phyloP scores from a whole-genome alignment of 306 rosid species.

The Comarum palustre region DNA sequence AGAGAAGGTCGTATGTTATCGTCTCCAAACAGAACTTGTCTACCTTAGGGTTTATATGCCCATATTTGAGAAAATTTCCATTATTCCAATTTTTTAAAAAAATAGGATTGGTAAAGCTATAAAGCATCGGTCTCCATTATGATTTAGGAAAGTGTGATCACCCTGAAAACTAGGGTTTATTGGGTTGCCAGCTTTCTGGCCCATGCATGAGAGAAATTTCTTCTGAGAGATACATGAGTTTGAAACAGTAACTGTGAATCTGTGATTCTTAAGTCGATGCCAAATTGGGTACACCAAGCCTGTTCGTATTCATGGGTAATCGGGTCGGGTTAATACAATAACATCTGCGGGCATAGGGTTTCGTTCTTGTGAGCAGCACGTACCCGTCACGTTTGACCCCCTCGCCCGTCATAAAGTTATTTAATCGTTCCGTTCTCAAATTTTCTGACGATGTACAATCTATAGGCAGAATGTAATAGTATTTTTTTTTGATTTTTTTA shows the following conservation, averaged over 20 bases:
- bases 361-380: constrained; percentile 41
- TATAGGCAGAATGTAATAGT: too few relatives aligned
- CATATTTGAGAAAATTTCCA: too few relatives aligned
- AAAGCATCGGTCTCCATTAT: not conserved
- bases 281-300: not conserved
- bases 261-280: not conserved
- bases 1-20: too few relatives aligned
- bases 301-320: not conserved
- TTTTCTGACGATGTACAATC: too few relatives aligned
- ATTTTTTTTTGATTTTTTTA: too few relatives aligned
- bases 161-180: not conserved
- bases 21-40: too few relatives aligned
- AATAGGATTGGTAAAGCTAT: not conserved
- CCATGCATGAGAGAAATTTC: not conserved
- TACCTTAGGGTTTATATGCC: too few relatives aligned
- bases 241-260: not conserved
- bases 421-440: too few relatives aligned
- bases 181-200: not conserved
- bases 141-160: not conserved
- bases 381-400: constrained; percentile 57
- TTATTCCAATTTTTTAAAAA: too few relatives aligned
- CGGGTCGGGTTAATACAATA: constrained; percentile 1
- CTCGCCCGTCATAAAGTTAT: too few relatives aligned
- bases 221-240: not conserved
- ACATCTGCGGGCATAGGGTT: constrained; percentile 30